Evolutionary conservation across 306 rosid genomes (phyloP).

Genomic region (Senna tora): DNA sequence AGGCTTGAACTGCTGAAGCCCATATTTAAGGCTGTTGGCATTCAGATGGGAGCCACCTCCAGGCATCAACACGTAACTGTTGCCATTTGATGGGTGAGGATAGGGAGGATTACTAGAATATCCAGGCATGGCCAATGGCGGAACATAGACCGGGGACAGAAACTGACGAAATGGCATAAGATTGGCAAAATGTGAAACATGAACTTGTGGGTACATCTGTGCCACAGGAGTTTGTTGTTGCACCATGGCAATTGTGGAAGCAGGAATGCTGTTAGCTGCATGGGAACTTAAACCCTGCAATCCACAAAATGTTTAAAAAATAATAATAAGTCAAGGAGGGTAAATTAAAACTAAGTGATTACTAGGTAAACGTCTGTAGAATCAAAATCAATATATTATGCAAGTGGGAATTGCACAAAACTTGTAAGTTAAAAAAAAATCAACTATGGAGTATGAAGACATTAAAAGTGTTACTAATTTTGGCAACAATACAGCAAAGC

Average conservation of each 20-base stretch:
- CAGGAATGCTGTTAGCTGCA: constrained; percentile 56
- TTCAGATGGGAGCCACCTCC: constrained; percentile 90
- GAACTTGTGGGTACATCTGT: constrained; percentile 98
- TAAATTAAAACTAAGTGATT: neutral
- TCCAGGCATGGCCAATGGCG: constrained; percentile 98
- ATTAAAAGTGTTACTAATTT: neutral
- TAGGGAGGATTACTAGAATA: constrained; percentile 84
- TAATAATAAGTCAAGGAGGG: constrained; percentile 8
- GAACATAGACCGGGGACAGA: constrained; percentile 89
- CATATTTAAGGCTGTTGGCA: constrained; percentile 86
- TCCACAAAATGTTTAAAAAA: neutral
- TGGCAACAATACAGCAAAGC: constrained; percentile 8
- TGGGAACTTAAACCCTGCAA: constrained; percentile 70
- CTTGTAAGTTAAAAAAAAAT: neutral
- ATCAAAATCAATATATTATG: constrained; percentile 7
- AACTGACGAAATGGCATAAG: constrained; percentile 93
- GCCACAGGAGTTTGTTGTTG: constrained; percentile 87
- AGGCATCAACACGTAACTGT: constrained; percentile 89
- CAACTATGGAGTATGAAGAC: neutral
- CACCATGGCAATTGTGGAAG: constrained; percentile 75
- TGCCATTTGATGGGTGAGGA: constrained; percentile 89
- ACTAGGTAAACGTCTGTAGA: neutral
- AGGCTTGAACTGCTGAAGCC: constrained; percentile 92
- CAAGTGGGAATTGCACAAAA: constrained; percentile 7
- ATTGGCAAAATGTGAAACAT: constrained; percentile 83